Base-by-base conservation (phyloP, 2,329 filamentous ascomycete genomes). In the Orbilia quercus region DNA sequence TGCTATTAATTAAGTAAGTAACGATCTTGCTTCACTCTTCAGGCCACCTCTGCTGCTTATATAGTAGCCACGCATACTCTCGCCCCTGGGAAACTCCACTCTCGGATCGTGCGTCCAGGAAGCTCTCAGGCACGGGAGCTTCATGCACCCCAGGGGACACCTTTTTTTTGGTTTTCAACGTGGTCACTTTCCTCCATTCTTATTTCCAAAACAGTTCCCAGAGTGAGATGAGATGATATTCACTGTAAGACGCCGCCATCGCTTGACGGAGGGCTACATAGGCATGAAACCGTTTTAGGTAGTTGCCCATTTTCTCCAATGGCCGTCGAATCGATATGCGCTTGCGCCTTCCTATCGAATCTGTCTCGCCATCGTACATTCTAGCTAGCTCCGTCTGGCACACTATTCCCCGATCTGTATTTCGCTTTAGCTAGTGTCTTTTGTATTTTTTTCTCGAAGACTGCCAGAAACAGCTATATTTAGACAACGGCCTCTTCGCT, bases 241-340 rank as follows among this genome's bases (percentile, higher is more conserved):
- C 38, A 18, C n/a, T n/a, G 53, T 44, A 25, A 44, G 5, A 44
- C 38, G 28, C 42, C 57, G 48, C 57, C 57, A 62, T 55, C 57
- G 62, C 51, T 38, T 45, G 38, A 57, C 53, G 44, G 44, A 62
- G 47, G 47, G 18, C 45, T 51, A 42, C 45, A 31, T 45, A 48
- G 51, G 66, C 58, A 71, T 53, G 58, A 71, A 71, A 64, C 66
- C 25, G 65, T 70, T 63, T 70, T 57, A 70, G 48, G 48, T 45
- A 51, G 50, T 12, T 34, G 11, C 42, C 45, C 16, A 36, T 22
- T 42, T 16, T 31, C 20, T 9, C 28, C 28, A 31, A 31, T 34
- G 34, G 18, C 20, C n/a, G 31, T 28, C 34, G 58, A 62, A 59
- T 48, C 62, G 38, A 65, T 47, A 53, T 31, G 34, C 50, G 31